These are phyloP conservation scores for Claviceps paspali DNA, from an alignment of 2,329 filamentous ascomycete genomes.

Conservation along the genomic window DNA sequence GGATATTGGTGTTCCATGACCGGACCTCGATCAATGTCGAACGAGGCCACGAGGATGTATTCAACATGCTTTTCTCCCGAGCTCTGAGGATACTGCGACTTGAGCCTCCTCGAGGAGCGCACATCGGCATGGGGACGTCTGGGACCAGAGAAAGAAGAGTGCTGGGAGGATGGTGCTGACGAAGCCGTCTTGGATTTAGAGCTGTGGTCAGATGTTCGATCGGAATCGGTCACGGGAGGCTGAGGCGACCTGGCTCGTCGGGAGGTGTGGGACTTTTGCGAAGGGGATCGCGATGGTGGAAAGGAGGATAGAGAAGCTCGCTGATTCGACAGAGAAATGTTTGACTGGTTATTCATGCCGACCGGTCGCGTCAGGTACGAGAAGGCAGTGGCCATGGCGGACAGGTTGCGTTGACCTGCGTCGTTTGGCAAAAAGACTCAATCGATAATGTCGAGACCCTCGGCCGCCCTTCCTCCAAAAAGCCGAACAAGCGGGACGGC, in stretches of 20 bases:
- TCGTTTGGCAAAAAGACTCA: background rate
- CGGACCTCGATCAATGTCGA: constrained; percentile 89
- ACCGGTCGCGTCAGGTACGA: constrained; percentile 26
- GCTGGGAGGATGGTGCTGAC: constrained; percentile 42
- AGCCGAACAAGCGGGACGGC: background rate
- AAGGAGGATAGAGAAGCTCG: constrained; percentile 50
- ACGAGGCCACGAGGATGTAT: constrained; percentile 93
- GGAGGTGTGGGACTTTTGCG: constrained; percentile 39
- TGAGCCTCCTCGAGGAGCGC: constrained; percentile 40
- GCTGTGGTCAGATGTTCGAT: constrained; percentile 43
- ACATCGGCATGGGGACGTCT: constrained; percentile 34
- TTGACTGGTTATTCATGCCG: constrained; percentile 20
- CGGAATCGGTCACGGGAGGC: constrained; percentile 32
- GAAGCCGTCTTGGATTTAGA: constrained; percentile 45
- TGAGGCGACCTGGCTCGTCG: constrained; percentile 41
- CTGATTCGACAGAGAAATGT: constrained; percentile 17
- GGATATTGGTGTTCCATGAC: constrained; percentile 99
- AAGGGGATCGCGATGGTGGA: constrained; percentile 41
- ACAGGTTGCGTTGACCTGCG: background rate
- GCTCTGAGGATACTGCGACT: constrained; percentile 62
- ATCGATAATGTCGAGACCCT: background rate
- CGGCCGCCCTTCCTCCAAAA: background rate
- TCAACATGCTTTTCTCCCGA: constrained; percentile 86
- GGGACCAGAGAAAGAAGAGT: constrained; percentile 42
- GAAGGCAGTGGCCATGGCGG: constrained; percentile 25